Evolutionary conservation across 768 basidiomycete species (phyloP), one percentile per base, ranked within the genome.

Genomic region (Dentipellis sp.): DNA sequence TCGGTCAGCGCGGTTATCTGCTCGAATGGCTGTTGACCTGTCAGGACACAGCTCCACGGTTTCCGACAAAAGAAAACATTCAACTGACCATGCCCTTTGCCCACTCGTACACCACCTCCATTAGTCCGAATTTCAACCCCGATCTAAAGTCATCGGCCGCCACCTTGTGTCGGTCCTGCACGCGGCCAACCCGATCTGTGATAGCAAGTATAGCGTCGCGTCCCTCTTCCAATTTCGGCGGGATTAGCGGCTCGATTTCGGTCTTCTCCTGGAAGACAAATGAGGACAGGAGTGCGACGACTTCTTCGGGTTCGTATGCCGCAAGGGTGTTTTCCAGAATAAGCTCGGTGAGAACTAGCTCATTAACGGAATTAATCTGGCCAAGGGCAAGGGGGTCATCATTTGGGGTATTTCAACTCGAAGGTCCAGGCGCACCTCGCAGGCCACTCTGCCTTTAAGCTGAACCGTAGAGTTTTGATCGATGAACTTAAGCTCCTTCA

Each of bases 241-340:
- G 84, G 52, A 99, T 77, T 2, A 78, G 68, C 19, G 97, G 94
- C 62, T 94, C 91, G 8, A 84, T 76, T 8, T 97, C 93, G 12
- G 94, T 93, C 73, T 97, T 98, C 68, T 99, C 97, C 68, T 98
- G 97, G 70, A 99, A 99, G 42, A 99, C 88, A 67, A 99, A 98
- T 66, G 90, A 90, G 3, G 95, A 97, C 5, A 99, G 78, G 23
- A 99, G 78, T 2, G 97, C 94, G 40, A 95, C 97, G 52, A 95
- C 92, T 71, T 98, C 97, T 68, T 93, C 92, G 0, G 97, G 91
- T 48, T 93, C 93, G 67, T 91, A 98, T 12, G 75, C 74, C 6
- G 92, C 91, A 29, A 98, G 75, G 0, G 90, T 88, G 66, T 99
- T 99, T 66, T 99, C 97, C 52, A 98, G 78, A 55, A 99, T 95